Percentiles rank a stretch among this genome's conserved stretches.
Conservation (phyloP, 1,284 basidiomycete species). For the Marasmius oreades region DNA sequence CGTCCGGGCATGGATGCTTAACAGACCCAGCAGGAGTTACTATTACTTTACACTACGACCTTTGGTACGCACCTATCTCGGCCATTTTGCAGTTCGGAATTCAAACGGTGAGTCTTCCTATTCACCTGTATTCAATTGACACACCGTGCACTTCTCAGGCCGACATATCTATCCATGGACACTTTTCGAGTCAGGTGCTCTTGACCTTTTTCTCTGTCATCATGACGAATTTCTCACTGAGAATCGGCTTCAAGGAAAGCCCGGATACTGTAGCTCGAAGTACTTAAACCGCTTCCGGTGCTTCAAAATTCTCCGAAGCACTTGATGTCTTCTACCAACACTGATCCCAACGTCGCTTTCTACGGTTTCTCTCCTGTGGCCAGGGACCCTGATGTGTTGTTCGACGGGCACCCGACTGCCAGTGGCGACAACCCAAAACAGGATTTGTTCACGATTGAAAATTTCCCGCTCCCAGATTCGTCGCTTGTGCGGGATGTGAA, state of each 20-base stretch:
- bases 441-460: slow-evolving; percentile 35
- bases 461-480: slow-evolving; percentile 45
- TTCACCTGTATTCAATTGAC: neutral
- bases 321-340: neutral
- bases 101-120: neutral
- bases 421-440: slow-evolving; percentile 43
- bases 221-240: neutral
- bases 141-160: no score
- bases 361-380: slow-evolving; percentile 50
- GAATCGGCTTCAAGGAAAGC: neutral
- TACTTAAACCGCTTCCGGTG: neutral
- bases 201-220: neutral
- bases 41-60: no score
- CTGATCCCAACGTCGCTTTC: slow-evolving; percentile 28
- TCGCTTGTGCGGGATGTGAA: slow-evolving; percentile 37
- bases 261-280: no score
- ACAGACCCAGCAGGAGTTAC: no score
- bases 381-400: slow-evolving; percentile 46
- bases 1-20: no score
- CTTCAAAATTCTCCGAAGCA: no score
- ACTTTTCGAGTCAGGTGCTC: neutral
- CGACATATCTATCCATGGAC: no score
- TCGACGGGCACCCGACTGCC: slow-evolving; percentile 46
- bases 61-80: no score
- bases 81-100: neutral